phyloP scores from a whole-genome alignment of 306 rosid species.

The Chamaecrista fasciculata region DNA sequence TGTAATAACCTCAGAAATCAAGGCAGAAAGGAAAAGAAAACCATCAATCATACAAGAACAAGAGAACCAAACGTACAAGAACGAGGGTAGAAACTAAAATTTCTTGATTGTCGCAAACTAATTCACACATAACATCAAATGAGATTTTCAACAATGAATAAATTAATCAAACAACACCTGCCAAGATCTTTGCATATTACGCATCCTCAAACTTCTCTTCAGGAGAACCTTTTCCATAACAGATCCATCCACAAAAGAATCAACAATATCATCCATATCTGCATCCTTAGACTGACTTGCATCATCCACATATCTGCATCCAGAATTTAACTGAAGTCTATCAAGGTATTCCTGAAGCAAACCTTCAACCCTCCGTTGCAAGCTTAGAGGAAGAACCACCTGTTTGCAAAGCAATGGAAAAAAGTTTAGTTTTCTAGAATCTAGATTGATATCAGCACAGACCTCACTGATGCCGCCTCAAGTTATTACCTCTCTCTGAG shows the following conservation, averaged over 20 bases:
- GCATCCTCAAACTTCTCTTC: slow-evolving; percentile 87
- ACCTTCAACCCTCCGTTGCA: slow-evolving; percentile 96
- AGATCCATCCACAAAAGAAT: slow-evolving; percentile 75
- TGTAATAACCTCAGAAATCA: slow-evolving; percentile 12
- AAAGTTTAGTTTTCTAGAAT: slow-evolving; percentile 16
- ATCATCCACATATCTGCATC: slow-evolving; percentile 45
- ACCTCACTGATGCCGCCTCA: background rate
- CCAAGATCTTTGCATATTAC: slow-evolving; percentile 94
- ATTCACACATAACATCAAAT: slow-evolving; percentile 17
- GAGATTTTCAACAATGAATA: slow-evolving; percentile 13
- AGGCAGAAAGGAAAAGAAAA: slow-evolving; percentile 9
- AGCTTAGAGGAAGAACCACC: slow-evolving; percentile 84
- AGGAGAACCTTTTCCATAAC: slow-evolving; percentile 98
- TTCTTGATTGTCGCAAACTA: background rate
- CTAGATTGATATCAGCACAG: slow-evolving; percentile 18
- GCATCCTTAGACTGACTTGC: slow-evolving; percentile 43
- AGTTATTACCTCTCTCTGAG: slow-evolving; percentile 86
- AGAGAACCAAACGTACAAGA: background rate
- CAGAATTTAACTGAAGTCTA: slow-evolving; percentile 54
- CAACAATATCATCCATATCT: slow-evolving; percentile 46
- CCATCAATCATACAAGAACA: background rate
- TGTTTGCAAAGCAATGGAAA: slow-evolving; percentile 31
- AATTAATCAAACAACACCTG: slow-evolving; percentile 50
- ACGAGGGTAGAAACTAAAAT: slow-evolving; percentile 11
- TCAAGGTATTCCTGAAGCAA: slow-evolving; percentile 86